A percentile compares a stretch with the other conserved stretches of the same genome.
phyloP scores from a whole-genome alignment of 176 grass and related monocot species.

The Elymus sibiricus region DNA sequence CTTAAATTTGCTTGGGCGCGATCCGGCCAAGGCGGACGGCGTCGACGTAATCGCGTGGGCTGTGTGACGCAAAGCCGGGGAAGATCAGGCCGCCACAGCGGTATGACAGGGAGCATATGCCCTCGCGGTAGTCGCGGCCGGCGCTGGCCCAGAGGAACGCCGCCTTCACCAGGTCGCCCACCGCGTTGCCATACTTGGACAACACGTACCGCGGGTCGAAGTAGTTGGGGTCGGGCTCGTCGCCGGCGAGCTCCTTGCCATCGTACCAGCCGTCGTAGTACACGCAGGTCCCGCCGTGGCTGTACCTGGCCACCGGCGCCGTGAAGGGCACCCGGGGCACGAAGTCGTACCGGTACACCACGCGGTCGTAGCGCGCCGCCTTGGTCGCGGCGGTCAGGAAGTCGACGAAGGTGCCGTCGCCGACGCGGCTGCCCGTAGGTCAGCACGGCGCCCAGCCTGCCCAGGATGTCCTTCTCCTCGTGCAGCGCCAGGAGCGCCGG shows the following conservation, averaged over 20 bases:
- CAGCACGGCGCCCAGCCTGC: slow-evolving; percentile 14
- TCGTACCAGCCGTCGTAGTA: slow-evolving; percentile 74
- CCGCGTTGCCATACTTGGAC: slow-evolving; percentile 44
- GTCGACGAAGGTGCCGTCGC: slow-evolving; percentile 33
- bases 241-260: slow-evolving; percentile 32
- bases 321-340: slow-evolving; percentile 69
- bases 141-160: slow-evolving; percentile 29
- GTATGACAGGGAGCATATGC: slow-evolving; percentile 36
- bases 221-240: slow-evolving; percentile 71
- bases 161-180: slow-evolving; percentile 58
- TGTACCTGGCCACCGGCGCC: slow-evolving; percentile 26
- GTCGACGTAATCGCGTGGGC: slow-evolving; percentile 70
- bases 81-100: slow-evolving; percentile 31
- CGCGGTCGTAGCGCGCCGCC: slow-evolving; percentile 20
- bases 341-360: slow-evolving; percentile 82
- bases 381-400: slow-evolving; percentile 15
- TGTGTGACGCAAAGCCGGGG: slow-evolving; percentile 68
- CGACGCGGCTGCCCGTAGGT: slow-evolving; percentile 80
- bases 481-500: slow-evolving; percentile 60
- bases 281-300: slow-evolving; percentile 50
- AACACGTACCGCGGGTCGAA: slow-evolving; percentile 41
- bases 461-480: slow-evolving; percentile 35
- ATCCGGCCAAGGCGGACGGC: slow-evolving; percentile 39
- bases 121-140: slow-evolving; percentile 62
- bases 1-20: not conserved